Evolutionary conservation across 176 grass and related monocot species (phyloP).

Genomic region (Metroxylon sagu): DNA sequence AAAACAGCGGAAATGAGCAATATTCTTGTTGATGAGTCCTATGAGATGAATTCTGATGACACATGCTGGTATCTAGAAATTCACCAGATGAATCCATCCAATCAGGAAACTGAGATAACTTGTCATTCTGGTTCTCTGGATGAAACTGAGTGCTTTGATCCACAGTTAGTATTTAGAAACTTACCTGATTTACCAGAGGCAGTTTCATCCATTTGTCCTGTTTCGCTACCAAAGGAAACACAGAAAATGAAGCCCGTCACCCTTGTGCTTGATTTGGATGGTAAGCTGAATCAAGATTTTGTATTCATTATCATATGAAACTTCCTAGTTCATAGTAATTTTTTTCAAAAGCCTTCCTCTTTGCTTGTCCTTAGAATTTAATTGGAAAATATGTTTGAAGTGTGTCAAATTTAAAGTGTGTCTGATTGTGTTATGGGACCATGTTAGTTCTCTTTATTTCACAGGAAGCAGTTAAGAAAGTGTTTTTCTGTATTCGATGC

Average conservation of each 20-base stretch:
- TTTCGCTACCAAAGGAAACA: conserved; percentile 17
- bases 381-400: too few relatives aligned
- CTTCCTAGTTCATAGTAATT: too few relatives aligned
- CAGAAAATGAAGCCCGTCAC: conserved; percentile 49
- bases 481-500: conserved; percentile 11
- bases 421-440: too few relatives aligned
- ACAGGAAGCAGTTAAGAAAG: too few relatives aligned
- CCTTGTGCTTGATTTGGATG: conserved; percentile 99
- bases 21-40: conserved; percentile 10
- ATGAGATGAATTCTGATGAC: conserved; percentile 41
- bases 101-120: conserved; percentile 41
- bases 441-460: too few relatives aligned
- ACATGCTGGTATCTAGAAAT: conserved; percentile 57
- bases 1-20: conserved; percentile 30
- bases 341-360: neutral
- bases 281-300: conserved; percentile 32
- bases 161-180: conserved; percentile 41
- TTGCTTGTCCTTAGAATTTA: neutral
- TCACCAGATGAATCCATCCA: conserved; percentile 35
- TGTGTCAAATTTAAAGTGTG: too few relatives aligned
- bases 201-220: conserved; percentile 30
- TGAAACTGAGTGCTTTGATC: conserved; percentile 53
- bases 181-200: conserved; percentile 68
- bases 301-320: too few relatives aligned
- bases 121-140: conserved; percentile 22